These are phyloP conservation scores for Aspergillus japonicus DNA, from an alignment of 2,329 filamentous ascomycete species.

Conservation along the genomic window DNA sequence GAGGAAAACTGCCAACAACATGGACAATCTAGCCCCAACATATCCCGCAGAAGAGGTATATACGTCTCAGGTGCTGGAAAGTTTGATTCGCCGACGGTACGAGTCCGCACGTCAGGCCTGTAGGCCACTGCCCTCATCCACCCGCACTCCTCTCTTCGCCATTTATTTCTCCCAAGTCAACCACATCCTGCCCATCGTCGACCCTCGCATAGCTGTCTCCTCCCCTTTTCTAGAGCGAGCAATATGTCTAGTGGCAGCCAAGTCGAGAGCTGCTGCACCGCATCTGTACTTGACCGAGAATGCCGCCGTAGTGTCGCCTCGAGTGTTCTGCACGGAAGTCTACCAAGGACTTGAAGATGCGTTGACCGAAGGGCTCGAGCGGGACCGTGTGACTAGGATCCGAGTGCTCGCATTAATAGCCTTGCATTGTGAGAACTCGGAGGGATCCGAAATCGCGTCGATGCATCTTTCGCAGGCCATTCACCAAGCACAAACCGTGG, in stretches of 20 bases:
- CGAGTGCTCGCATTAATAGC: constrained; percentile 42
- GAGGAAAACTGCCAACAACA: constrained; percentile 3
- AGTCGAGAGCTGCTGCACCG: constrained; percentile 30
- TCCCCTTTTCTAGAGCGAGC: constrained; percentile 41
- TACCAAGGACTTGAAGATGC: constrained; percentile 38
- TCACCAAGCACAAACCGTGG: constrained; percentile 41
- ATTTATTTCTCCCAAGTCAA: constrained; percentile 41
- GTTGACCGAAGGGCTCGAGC: constrained; percentile 40
- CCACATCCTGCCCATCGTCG: constrained; percentile 38
- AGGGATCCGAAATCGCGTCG: constrained; percentile 42
- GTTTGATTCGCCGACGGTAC: constrained; percentile 20
- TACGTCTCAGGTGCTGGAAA: background rate
- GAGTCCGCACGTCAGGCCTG: constrained; percentile 28
- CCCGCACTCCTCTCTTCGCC: constrained; percentile 31
- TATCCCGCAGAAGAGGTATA: background rate
- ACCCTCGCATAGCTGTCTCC: constrained; percentile 27
- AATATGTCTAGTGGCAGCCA: constrained; percentile 43
- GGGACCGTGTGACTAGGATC: constrained; percentile 39
- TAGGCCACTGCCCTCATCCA: constrained; percentile 32
- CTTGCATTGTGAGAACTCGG: constrained; percentile 42
- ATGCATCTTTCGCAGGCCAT: constrained; percentile 43
- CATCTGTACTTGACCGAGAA: constrained; percentile 30
- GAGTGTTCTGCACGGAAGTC: constrained; percentile 39
- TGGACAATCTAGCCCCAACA: constrained; percentile 13
- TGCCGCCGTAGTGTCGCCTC: constrained; percentile 30